These are phyloP conservation scores for Leishmania amazonensis DNA, from an alignment of 208 protist genomes.

Conservation along the genomic window DNA sequence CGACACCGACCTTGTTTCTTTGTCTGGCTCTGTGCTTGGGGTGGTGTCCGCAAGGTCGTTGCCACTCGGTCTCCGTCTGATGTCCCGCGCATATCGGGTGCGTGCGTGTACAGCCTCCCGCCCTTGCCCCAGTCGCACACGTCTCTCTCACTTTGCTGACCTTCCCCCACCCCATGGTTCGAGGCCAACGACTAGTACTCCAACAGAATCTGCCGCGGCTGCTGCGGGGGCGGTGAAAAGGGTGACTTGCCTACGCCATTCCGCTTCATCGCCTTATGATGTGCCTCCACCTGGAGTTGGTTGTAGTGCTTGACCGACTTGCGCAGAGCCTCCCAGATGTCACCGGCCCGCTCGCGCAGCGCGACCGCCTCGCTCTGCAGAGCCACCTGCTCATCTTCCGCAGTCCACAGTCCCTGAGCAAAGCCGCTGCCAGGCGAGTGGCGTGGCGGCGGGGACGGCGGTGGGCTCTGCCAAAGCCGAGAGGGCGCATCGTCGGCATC, in stretches of 20 bases:
- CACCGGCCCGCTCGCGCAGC: constrained; percentile 35
- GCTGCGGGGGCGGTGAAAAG: constrained; percentile 3
- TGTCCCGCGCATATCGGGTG: background rate
- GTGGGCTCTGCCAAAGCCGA: constrained; percentile 7
- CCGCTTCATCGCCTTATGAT: constrained; percentile 26
- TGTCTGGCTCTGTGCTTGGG: background rate
- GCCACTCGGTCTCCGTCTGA: background rate
- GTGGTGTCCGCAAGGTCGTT: background rate
- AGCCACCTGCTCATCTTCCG: constrained; percentile 40
- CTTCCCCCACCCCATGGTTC: background rate
- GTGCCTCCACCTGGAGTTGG: constrained; percentile 15
- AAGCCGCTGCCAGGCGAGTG: constrained; percentile 8
- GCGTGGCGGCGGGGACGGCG: constrained; percentile 6
- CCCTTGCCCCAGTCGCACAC: background rate
- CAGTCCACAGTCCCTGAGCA: constrained; percentile 44
- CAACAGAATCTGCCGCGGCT: constrained; percentile 17
- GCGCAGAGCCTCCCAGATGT: constrained; percentile 51
- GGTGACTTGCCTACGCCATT: background rate
- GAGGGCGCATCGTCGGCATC: constrained; percentile 11
- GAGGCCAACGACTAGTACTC: constrained; percentile 4
- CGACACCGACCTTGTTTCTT: background rate
- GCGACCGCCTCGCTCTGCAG: constrained; percentile 30
- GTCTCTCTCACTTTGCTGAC: background rate
- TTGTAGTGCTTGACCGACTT: constrained; percentile 53
- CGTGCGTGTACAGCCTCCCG: background rate